Base-by-base conservation (phyloP, 129 eudicot species). In the Flaveria brownii region DNA sequence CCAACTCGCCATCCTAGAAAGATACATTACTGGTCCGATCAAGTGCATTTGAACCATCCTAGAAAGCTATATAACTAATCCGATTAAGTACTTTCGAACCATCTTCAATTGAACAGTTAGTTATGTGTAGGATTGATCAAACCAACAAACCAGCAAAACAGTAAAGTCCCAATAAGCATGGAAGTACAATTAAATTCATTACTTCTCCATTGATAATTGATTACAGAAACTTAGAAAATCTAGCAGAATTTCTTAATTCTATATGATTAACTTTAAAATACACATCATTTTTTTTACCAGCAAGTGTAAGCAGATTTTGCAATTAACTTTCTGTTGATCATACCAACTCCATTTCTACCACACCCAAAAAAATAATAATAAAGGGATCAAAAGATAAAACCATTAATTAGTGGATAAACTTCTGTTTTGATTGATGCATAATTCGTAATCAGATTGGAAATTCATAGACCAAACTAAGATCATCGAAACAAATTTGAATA, bases 401-500 rank as follows among this genome's bases (percentile, higher is more conserved):
- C 70, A 74, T 45, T 26, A 42, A 74, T 45, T 26, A 42, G 20
- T 50, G 16, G n/a, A 18, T 6, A 12, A 9, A 36, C 39, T 56
- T 18, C 6, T 33, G 59, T 20, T 52, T 52, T 52, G n/a, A 59
- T 60, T 74, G 43, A 13, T 42, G 4, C 9, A 23, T 23, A 42
- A 15, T 4, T 57, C 26, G 4, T 23, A 57, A 20, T 36, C 77
- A 66, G 30, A 66, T 16, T 26, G 20, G 16, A 73, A 23, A 18
- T 56, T 73, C 55, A 41, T 8, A 57, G 26, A 74, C 59, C 55
- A 73, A 22, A 12, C 43, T 2, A 57, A 39, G 23, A 55, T 55
- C 60, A 72, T 2, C 5, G 11, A 41, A 56, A 2, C 9, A n/a
- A 64, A 50, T 65, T 41, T 25, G 23, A 76, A 23, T 49, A 1